These are phyloP conservation scores for Kodamaea suecica DNA, from an alignment of 1,139 yeast genomes.

Conservation along the genomic window DNA sequence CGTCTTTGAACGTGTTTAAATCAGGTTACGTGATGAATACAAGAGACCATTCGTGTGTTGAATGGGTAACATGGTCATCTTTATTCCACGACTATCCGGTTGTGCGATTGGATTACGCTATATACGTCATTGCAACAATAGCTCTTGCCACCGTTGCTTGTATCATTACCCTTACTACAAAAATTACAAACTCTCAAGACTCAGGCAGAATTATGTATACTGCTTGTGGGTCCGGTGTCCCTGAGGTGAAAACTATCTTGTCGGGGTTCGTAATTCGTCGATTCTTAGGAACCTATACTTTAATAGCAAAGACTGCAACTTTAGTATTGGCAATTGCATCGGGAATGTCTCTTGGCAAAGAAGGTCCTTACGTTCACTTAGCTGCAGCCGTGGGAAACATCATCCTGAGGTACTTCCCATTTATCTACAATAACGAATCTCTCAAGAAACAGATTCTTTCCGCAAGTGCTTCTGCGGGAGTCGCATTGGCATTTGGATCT, in stretches of 20 bases:
- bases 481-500: conserved; percentile 67
- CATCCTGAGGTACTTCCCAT: conserved; percentile 49
- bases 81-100: conserved; percentile 22
- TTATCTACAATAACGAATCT: conserved; percentile 49
- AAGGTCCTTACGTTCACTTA: conserved; percentile 70
- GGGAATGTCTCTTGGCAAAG: conserved; percentile 66
- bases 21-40: conserved; percentile 20
- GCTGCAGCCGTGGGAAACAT: conserved; percentile 68
- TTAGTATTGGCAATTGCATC: conserved; percentile 61
- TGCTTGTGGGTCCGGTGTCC: conserved; percentile 65
- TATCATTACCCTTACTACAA: conserved; percentile 47
- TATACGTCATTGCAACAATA: conserved; percentile 42
- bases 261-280: conserved; percentile 56
- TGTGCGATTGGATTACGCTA: conserved; percentile 26
- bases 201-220: conserved; percentile 41
- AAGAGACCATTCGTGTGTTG: conserved; percentile 23
- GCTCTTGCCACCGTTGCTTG: conserved; percentile 48
- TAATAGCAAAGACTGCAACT: conserved; percentile 50
- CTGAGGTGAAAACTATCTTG: conserved; percentile 57
- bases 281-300: conserved; percentile 54
- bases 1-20: conserved; percentile 19
- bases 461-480: conserved; percentile 69
- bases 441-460: conserved; percentile 57
- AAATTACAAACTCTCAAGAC: conserved; percentile 24
- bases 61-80: conserved; percentile 51